phyloP scores from a whole-genome alignment of 192 early-diverging fungal species.

The Cetraspora pellucida region DNA sequence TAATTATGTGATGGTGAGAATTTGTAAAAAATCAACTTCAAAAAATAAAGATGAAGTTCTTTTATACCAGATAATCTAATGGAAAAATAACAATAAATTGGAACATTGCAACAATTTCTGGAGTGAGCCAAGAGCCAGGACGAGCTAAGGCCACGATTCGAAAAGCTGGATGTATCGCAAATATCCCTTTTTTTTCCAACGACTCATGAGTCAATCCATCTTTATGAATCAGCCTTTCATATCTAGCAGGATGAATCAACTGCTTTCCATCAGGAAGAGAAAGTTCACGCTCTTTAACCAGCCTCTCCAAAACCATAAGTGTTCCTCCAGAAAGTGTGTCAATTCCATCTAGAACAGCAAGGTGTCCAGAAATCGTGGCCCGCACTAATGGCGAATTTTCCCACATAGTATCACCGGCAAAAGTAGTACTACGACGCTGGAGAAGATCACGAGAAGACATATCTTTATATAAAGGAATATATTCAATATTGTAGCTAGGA shows the following conservation, averaged over 20 bases:
- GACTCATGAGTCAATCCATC: conserved; percentile 52
- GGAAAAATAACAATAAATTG: conserved; percentile 66
- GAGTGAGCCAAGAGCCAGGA: conserved; percentile 68
- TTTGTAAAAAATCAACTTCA: neutral
- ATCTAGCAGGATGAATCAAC: conserved; percentile 57
- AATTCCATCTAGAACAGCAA: conserved; percentile 76
- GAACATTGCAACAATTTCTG: conserved; percentile 74
- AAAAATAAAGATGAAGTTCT: neutral
- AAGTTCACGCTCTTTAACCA: conserved; percentile 70
- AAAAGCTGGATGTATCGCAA: conserved; percentile 72
- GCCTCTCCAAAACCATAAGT: conserved; percentile 63
- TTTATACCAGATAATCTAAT: conserved; percentile 46
- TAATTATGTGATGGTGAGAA: neutral
- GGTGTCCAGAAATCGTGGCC: conserved; percentile 69
- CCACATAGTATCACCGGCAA: conserved; percentile 76
- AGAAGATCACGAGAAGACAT: conserved; percentile 81
- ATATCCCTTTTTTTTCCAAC: conserved; percentile 51
- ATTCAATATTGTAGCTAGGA: conserved; percentile 66
- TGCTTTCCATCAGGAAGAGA: conserved; percentile 68
- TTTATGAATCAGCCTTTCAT: conserved; percentile 53
- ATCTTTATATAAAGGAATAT: conserved; percentile 74
- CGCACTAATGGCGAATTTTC: conserved; percentile 71
- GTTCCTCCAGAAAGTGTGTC: conserved; percentile 74
- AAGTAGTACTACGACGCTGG: conserved; percentile 71
- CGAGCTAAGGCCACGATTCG: conserved; percentile 71